Conservation (phyloP, 2,329 filamentous ascomycete species). For the Claviceps capensis region DNA sequence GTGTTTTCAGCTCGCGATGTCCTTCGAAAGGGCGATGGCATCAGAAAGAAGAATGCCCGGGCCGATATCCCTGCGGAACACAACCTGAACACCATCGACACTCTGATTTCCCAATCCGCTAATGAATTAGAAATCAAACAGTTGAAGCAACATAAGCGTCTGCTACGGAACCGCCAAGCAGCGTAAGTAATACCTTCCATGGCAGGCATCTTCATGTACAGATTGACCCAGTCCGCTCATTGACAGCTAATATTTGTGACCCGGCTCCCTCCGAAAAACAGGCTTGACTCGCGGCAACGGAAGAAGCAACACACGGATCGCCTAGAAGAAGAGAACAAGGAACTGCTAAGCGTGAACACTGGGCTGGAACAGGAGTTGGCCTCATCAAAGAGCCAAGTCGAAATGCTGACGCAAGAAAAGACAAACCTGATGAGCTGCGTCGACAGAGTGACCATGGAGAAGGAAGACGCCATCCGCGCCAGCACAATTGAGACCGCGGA, state of each 20-base stretch:
- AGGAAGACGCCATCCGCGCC: slow-evolving; percentile 76
- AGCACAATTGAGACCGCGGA: slow-evolving; percentile 87
- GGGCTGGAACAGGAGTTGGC: slow-evolving; percentile 67
- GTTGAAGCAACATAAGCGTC: slow-evolving; percentile 92
- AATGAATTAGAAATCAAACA: slow-evolving; percentile 94
- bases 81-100: slow-evolving; percentile 88
- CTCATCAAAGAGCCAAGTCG: slow-evolving; percentile 52
- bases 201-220: neutral
- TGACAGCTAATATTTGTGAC: neutral
- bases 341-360: slow-evolving; percentile 62
- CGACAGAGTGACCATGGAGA: slow-evolving; percentile 66
- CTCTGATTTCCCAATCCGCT: slow-evolving; percentile 74
- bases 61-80: slow-evolving; percentile 94
- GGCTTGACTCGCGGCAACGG: slow-evolving; percentile 87
- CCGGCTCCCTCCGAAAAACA: slow-evolving; percentile 21
- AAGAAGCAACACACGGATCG: slow-evolving; percentile 98
- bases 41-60: slow-evolving; percentile 96
- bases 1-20: slow-evolving; percentile 63
- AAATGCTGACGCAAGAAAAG: slow-evolving; percentile 59
- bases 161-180: slow-evolving; percentile 89
- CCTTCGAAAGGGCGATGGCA: slow-evolving; percentile 66
- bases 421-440: slow-evolving; percentile 64
- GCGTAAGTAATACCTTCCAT: slow-evolving; percentile 51
- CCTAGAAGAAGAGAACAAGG: slow-evolving; percentile 93
- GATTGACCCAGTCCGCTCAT: neutral